Evolutionary conservation across 257 asterid genomes (phyloP), one percentile per base, ranked within the genome.

Genomic region (Phtheirospermum japonicum): DNA sequence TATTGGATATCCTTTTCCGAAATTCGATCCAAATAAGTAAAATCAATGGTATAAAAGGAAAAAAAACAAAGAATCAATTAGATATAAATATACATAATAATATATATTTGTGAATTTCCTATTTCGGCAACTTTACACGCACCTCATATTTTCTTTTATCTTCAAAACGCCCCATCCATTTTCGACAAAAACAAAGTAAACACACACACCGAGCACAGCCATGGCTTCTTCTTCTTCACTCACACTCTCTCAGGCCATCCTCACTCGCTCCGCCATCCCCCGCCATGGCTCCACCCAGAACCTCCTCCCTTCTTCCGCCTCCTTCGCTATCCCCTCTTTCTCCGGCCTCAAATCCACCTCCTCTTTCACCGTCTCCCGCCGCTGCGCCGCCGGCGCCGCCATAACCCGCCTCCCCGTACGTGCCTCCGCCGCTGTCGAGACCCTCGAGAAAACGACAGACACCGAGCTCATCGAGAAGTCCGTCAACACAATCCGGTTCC

Each of bases 151-250:
- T 69, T 60, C 64, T 69, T 65, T 68, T 20, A 58, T 18, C 54
- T 46, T 3, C 39, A 16, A 37, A 26, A 17, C 28, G 53, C 66
- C 53, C 5, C 75, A 31, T 57, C 51, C 56, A 63, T 34, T 67
- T 59, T 14, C 66, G 68, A 48, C 32, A 54, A 51, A 32, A 66
- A 16, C 70, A 19, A 48, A 4, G 39, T 9, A 17, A 7, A 16
- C 9, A 23, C 61, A 26, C 37, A 45, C 11, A 49, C 36, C 30
- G 40, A 32, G 46, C 58, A 12, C 43, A 82, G 77, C 84, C 80
- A 91, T 86, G 94, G 96, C 99, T 63, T 78, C 97, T 45, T 78
- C 97, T 54, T 82, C 99, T 42, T 83, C 96, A 40, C 84, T 87
- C 73, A 82, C 95, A 28, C 85, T 89, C 71, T 93, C 99, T 50